These are phyloP conservation scores for Neurospora discreta DNA, from an alignment of 495 filamentous ascomycete genomes.

Conservation along the genomic window DNA sequence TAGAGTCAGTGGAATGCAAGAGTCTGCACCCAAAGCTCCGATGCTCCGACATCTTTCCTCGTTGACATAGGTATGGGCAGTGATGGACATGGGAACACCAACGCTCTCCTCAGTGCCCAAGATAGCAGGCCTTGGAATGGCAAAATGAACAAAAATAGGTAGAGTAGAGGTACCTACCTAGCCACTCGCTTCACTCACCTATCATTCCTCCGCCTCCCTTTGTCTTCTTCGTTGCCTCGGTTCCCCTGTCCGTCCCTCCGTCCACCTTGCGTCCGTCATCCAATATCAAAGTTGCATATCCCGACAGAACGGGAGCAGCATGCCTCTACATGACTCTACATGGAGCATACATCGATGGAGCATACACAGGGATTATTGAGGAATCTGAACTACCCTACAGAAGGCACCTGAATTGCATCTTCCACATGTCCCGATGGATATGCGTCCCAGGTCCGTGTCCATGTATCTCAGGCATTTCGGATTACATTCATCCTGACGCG, in stretches of 20 bases:
- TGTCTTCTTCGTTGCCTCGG: background rate
- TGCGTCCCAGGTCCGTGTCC: background rate
- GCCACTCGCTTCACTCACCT: background rate
- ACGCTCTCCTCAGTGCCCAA: background rate
- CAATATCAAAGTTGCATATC: background rate
- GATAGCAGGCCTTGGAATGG: background rate
- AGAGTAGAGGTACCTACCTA: no score
- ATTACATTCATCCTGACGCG: background rate
- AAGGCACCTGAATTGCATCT: background rate
- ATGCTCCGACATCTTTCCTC: background rate
- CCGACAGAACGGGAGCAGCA: background rate
- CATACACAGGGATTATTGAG: background rate
- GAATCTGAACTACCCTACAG: background rate
- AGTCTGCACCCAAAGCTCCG: background rate
- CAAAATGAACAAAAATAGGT: background rate
- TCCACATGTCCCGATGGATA: background rate
- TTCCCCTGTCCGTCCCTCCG: background rate
- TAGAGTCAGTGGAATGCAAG: background rate
- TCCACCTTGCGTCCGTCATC: background rate
- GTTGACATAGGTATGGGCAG: background rate
- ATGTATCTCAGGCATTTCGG: background rate
- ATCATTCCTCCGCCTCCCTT: background rate
- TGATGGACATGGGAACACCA: background rate
- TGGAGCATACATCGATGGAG: background rate
- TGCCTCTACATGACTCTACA: background rate